Conservation (phyloP, 208 protist species). For the Crithidia sp. region DNA sequence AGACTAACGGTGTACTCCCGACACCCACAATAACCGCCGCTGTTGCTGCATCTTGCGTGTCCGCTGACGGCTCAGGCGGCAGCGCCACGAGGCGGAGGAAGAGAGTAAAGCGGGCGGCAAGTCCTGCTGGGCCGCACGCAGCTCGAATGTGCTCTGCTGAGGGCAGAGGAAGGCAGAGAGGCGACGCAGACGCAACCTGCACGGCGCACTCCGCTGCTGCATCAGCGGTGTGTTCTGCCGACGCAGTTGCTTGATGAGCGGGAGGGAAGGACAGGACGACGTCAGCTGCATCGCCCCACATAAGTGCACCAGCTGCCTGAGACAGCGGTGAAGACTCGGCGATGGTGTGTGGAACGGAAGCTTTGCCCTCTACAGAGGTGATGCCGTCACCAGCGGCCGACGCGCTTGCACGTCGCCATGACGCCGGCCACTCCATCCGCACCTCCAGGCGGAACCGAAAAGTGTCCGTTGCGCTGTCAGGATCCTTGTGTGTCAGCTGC, state of each 20-base stretch:
- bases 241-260: neutral
- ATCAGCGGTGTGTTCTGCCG: neutral
- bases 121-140: slow-evolving; percentile 18
- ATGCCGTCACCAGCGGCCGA: too few relatives aligned
- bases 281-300: slow-evolving; percentile 18
- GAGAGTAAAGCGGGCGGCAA: slow-evolving; percentile 13
- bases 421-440: slow-evolving; percentile 22
- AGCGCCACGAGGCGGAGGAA: slow-evolving; percentile 12
- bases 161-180: slow-evolving; percentile 29
- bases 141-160: slow-evolving; percentile 15
- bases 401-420: slow-evolving; percentile 1
- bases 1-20: neutral
- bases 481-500: neutral
- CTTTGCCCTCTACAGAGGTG: too few relatives aligned
- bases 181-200: neutral
- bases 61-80: neutral
- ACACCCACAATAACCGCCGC: neutral
- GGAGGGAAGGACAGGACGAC: neutral
- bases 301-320: neutral
- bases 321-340: neutral
- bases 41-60: neutral
- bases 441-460: slow-evolving; percentile 18
- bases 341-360: too few relatives aligned
- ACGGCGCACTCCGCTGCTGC: neutral
- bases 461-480: neutral